Evolutionary conservation across 176 grass and related monocot genomes (phyloP).

Genomic region (Rhynchospora pubera): DNA sequence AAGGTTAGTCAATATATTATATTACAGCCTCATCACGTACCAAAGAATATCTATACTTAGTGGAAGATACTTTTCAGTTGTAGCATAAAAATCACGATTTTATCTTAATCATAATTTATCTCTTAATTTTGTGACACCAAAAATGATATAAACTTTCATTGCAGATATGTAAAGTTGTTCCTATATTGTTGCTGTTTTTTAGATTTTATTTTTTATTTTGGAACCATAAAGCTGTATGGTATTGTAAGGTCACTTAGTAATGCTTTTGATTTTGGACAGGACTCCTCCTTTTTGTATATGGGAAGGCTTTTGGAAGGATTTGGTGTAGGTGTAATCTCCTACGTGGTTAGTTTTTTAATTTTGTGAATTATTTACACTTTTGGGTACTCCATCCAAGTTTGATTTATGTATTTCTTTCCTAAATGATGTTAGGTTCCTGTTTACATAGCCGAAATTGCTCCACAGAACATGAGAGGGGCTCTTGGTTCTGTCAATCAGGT

Average conservation of each 20-base stretch:
- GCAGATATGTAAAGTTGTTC: too few relatives aligned
- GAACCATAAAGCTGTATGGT: too few relatives aligned
- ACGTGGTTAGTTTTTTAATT: slow-evolving; percentile 30
- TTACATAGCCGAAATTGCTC: slow-evolving; percentile 91
- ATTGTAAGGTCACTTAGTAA: neutral
- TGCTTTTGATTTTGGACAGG: slow-evolving; percentile 33
- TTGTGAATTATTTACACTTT: neutral
- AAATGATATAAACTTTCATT: too few relatives aligned
- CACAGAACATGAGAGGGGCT: slow-evolving; percentile 88
- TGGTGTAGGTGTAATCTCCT: slow-evolving; percentile 90
- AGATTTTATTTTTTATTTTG: neutral
- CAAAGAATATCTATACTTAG: neutral
- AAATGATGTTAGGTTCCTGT: slow-evolving; percentile 67
- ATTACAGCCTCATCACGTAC: neutral
- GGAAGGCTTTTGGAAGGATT: slow-evolving; percentile 87
- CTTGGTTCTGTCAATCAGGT: slow-evolving; percentile 93
- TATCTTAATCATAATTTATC: neutral
- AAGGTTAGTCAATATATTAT: slow-evolving; percentile 40
- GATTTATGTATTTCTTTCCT: slow-evolving; percentile 15
- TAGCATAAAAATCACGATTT: neutral
- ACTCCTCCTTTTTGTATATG: slow-evolving; percentile 92
- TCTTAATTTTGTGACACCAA: neutral
- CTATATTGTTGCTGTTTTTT: too few relatives aligned
- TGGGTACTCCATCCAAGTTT: neutral
- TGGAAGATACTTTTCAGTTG: neutral